phyloP scores from a whole-genome alignment of 2,329 filamentous ascomycete species.

The Epichloe typhina region DNA sequence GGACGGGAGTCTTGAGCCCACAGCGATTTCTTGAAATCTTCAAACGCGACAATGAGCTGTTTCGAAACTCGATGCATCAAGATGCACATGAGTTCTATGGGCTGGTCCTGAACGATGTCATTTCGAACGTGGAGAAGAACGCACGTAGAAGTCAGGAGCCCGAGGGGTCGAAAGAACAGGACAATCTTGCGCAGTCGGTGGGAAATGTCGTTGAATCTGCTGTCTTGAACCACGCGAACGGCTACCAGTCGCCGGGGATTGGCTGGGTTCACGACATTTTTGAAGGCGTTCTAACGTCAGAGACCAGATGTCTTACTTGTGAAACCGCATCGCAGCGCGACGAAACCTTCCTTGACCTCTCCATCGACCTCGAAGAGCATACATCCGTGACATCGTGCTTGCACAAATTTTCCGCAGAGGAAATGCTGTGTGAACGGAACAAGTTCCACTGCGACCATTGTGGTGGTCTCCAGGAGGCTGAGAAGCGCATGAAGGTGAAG shows the following conservation, averaged over 20 bases:
- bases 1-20: slow-evolving; percentile 83
- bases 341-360: slow-evolving; percentile 90
- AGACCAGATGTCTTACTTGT: slow-evolving; percentile 92
- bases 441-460: slow-evolving; percentile 99
- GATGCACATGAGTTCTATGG: slow-evolving; percentile 97
- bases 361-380: slow-evolving; percentile 89
- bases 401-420: slow-evolving; percentile 90
- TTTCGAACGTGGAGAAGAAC: slow-evolving; percentile 84
- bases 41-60: slow-evolving; percentile 92
- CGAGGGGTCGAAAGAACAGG: slow-evolving; percentile 25
- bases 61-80: slow-evolving; percentile 92
- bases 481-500: slow-evolving; percentile 99
- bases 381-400: slow-evolving; percentile 93
- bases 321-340: slow-evolving; percentile 92
- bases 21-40: slow-evolving; percentile 89
- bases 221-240: slow-evolving; percentile 23
- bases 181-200: slow-evolving; percentile 38
- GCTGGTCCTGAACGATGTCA: slow-evolving; percentile 86
- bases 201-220: slow-evolving; percentile 23
- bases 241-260: slow-evolving; percentile 46
- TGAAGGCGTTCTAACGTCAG: slow-evolving; percentile 85
- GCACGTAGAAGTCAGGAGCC: slow-evolving; percentile 50
- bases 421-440: slow-evolving; percentile 96
- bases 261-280: slow-evolving; percentile 97
- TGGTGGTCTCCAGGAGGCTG: slow-evolving; percentile 89